Base-by-base conservation (phyloP, 2,329 filamentous ascomycete species). In the Aureobasidium sp. region DNA sequence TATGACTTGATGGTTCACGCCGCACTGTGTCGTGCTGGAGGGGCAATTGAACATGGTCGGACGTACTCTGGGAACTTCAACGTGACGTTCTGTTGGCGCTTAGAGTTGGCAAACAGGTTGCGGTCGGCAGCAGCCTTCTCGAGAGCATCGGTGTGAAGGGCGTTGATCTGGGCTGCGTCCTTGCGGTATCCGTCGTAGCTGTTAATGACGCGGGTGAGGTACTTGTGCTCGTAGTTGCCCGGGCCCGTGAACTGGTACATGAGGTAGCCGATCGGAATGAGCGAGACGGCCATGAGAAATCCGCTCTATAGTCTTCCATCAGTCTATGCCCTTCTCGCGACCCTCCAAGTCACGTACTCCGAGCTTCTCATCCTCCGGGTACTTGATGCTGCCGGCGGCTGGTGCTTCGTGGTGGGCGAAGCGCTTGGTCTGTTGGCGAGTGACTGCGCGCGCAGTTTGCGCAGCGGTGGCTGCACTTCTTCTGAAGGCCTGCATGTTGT, bases 51-150 rank as follows among this genome's bases (percentile, higher is more conserved):
- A 19, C 30, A 16, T 6, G 22, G 24, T 29, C 14, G 25, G 27
- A 78, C 82, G 57, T 78, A 86, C 83, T 86, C 83, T 29, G 79
- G 81, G 61, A 78, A 81, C 64, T 70, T 78, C 66, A 86, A 66
- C 17, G 80, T 74, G 39, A 81, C 70, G 59, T 74, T 66, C 41
- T 62, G 62, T 19, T 69, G 62, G 53, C 69, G 67, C 55, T 69
- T 72, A n/a, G 64, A 60, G 58, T 73, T 71, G 59, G 69, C 55
- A 64, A 84, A 84, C 59, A 86, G 65, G 59, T 82, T 78, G 56
- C 79, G 71, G 65, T 86, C 83, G 47, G 73, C 69, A 30, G 79
- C 82, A 21, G 81, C 83, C 68, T 80, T 78, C 71, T 85, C 80
- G 58, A 84, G 69, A 59, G 79, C 76, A 55, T 73, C 71, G 10